Conservation (phyloP, 306 rosid genomes). For the Psophocarpus tetragonolobus region DNA sequence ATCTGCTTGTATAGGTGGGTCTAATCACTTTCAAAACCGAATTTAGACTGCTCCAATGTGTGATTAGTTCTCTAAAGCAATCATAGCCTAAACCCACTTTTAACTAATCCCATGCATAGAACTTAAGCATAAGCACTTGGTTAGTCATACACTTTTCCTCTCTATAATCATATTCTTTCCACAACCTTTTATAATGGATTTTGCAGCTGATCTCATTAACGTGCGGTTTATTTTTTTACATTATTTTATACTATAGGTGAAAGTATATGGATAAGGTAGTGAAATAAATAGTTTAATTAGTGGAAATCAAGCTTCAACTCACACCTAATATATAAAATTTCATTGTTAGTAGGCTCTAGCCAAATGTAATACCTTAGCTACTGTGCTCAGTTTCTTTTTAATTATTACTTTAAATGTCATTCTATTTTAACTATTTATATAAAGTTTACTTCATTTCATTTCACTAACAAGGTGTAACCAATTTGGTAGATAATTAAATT, state of each 20-base stretch:
- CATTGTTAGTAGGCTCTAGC: neutral
- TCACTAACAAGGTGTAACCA: too few relatives aligned
- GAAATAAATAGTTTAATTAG: slow-evolving; percentile 18
- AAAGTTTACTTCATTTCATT: too few relatives aligned
- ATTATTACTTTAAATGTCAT: too few relatives aligned
- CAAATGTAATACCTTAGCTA: neutral
- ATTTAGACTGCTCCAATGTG: slow-evolving; percentile 20
- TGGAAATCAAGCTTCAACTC: slow-evolving; percentile 2
- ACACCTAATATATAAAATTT: neutral
- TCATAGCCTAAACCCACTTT: slow-evolving; percentile 25
- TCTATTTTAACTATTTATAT: too few relatives aligned
- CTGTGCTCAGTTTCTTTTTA: slow-evolving; percentile 1
- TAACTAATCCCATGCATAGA: slow-evolving; percentile 14
- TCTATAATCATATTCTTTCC: slow-evolving; percentile 44
- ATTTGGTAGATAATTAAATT: too few relatives aligned
- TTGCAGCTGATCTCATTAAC: slow-evolving; percentile 2
- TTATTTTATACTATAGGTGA: neutral
- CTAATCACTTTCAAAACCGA: slow-evolving; percentile 31
- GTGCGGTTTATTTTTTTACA: neutral
- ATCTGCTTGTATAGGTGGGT: neutral
- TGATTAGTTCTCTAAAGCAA: slow-evolving; percentile 21
- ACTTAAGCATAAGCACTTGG: neutral
- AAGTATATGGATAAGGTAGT: neutral
- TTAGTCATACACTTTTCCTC: slow-evolving; percentile 28
- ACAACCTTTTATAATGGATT: slow-evolving; percentile 32